These are phyloP conservation scores for Calonectria pseudoturangicola DNA, from an alignment of 2,329 filamentous ascomycete genomes.

Conservation along the genomic window DNA sequence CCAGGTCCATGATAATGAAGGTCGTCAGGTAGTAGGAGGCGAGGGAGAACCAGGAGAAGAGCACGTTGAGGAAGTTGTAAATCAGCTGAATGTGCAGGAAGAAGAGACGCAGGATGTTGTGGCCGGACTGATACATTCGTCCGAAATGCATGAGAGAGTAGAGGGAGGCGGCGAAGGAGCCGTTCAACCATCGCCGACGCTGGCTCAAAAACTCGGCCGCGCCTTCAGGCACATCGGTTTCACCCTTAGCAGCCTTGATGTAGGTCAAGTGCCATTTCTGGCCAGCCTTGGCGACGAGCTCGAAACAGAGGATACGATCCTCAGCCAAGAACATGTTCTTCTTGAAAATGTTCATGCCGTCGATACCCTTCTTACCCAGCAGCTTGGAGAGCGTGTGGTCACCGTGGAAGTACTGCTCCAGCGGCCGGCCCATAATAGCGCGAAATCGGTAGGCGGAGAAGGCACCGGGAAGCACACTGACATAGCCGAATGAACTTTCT, in stretches of 20 bases:
- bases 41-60: slow-evolving; percentile 51
- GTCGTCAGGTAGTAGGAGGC: slow-evolving; percentile 51
- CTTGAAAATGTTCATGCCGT: slow-evolving; percentile 54
- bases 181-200: slow-evolving; percentile 52
- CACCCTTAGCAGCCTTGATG: slow-evolving; percentile 53
- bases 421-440: slow-evolving; percentile 50
- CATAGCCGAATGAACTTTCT: slow-evolving; percentile 52
- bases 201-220: slow-evolving; percentile 51
- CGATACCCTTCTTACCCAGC: slow-evolving; percentile 52
- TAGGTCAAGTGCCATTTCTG: slow-evolving; percentile 54
- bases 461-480: slow-evolving; percentile 51
- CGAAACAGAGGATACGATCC: slow-evolving; percentile 52
- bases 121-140: slow-evolving; percentile 49
- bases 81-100: slow-evolving; percentile 52
- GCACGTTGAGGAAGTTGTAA: slow-evolving; percentile 51
- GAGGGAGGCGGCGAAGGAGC: slow-evolving; percentile 52
- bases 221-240: slow-evolving; percentile 52
- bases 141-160: slow-evolving; percentile 53
- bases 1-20: slow-evolving; percentile 52
- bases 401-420: slow-evolving; percentile 53
- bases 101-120: slow-evolving; percentile 50
- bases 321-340: slow-evolving; percentile 55
- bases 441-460: slow-evolving; percentile 53
- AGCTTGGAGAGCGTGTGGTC: slow-evolving; percentile 52
- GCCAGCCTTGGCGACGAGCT: slow-evolving; percentile 51